Base-by-base conservation (phyloP, 805 yeast genomes). In the Lachancea sp. region DNA sequence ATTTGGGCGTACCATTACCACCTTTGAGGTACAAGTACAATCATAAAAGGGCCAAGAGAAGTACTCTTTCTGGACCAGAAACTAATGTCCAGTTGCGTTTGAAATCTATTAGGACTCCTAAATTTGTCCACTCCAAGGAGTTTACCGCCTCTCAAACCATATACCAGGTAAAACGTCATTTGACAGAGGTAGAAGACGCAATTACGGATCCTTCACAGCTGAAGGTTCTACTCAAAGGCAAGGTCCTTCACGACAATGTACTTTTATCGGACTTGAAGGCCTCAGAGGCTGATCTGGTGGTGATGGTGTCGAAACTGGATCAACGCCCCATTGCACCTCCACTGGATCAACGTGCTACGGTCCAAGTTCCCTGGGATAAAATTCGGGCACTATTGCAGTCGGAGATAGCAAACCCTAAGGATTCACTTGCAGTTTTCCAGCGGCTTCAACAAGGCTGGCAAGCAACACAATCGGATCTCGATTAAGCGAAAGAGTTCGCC, bases 71-170 rank as follows among this genome's bases (percentile, higher is more conserved):
- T 11, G 61, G 72, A 12, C 51, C 59, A 4, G 19, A 4, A 15
- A 15, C 30, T 4, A 17, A n/a, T 11, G 21, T 37, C 16, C 29
- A 37, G 17, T 24, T 37, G 30, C 26, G 29, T 22, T 68, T 85
- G 55, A 81, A 80, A 59, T 81, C 89, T 22, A 72, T 86, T 40
- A 77, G 79, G 51, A 75, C 81, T 4, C 95, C 95, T 5, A 83
- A 79, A 54, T 82, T 84, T 59, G 57, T 64, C 28, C 47, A 65
- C 12, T 48, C 55, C 12, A 46, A 58, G 17, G 46, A 55, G 17
- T 50, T 57, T n/a, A 30, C 45, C 19, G 28, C 46, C 1, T 49
- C 54, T 9, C 62, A 57, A 7, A 62, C 71, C 0, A 51, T 67
- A 15, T 45, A 49, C 25, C 61, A 60, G 36, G 56, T 65, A 15